phyloP scores from a whole-genome alignment of 768 basidiomycete genomes.

The Suillus ampliporus region DNA sequence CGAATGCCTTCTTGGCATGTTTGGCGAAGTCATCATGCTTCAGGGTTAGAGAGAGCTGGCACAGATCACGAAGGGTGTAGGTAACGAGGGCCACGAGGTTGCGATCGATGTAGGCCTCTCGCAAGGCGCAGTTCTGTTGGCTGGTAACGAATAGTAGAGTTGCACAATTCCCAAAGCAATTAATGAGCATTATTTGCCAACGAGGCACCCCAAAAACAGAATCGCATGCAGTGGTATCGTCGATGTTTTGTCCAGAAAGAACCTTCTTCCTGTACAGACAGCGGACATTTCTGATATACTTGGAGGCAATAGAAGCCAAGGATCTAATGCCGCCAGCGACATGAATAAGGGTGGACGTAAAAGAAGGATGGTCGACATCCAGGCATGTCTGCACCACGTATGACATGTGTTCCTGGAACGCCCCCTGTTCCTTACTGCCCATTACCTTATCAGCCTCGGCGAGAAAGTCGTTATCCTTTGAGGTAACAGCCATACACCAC shows the following conservation, averaged over 20 bases:
- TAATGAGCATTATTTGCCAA: slow-evolving; percentile 7
- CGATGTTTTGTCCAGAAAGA: slow-evolving; percentile 5
- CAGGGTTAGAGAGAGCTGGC: slow-evolving; percentile 2
- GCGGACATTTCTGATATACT: slow-evolving; percentile 6
- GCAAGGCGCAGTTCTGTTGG: slow-evolving; percentile 6
- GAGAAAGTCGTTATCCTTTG: slow-evolving; percentile 8
- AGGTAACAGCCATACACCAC: slow-evolving; percentile 7
- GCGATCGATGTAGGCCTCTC: slow-evolving; percentile 6
- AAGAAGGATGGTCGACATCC: slow-evolving; percentile 2
- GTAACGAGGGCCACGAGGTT: slow-evolving; percentile 2
- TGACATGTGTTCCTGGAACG: slow-evolving; percentile 12
- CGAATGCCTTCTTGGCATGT: slow-evolving; percentile 7
- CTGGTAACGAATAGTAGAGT: slow-evolving; percentile 5
- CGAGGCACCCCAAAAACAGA: slow-evolving; percentile 1
- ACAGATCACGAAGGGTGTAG: slow-evolving; percentile 9
- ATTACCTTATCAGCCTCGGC: slow-evolving; percentile 9
- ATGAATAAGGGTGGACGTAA: slow-evolving; percentile 7
- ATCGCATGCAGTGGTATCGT: slow-evolving; percentile 2
- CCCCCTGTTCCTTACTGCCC: slow-evolving; percentile 7
- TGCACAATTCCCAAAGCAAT: slow-evolving; percentile 11
- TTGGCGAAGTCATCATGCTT: slow-evolving; percentile 6
- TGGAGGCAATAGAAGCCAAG: slow-evolving; percentile 1
- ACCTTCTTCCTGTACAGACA: slow-evolving; percentile 6
- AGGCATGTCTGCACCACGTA: slow-evolving; percentile 9
- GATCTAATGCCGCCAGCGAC: slow-evolving; percentile 7